Conservation (phyloP, 768 basidiomycete genomes). For the Xanthoconium stramineum region DNA sequence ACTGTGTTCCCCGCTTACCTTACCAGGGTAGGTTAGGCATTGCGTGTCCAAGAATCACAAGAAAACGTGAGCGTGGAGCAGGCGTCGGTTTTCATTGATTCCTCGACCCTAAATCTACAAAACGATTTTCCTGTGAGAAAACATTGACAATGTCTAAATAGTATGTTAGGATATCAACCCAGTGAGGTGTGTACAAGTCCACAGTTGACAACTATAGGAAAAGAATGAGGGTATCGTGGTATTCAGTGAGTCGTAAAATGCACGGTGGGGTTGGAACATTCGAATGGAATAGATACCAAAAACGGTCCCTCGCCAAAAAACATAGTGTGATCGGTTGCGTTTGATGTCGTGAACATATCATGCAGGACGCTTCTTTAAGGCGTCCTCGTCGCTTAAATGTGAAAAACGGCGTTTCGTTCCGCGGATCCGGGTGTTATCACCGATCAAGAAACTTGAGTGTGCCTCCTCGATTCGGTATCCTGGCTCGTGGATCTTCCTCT, state of each 20-base stretch:
- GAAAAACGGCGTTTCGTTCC: constrained; percentile 6
- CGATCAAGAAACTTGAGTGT: constrained; percentile 22
- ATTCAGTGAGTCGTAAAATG: constrained; percentile 30
- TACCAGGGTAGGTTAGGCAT: neutral
- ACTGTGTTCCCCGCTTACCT: constrained; percentile 16
- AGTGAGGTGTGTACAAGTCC: constrained; percentile 23
- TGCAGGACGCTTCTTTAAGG: constrained; percentile 13
- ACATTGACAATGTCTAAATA: constrained; percentile 16
- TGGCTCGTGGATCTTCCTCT: constrained; percentile 57
- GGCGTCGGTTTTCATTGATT: neutral
- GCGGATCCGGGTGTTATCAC: constrained; percentile 20
- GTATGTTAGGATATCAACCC: constrained; percentile 16
- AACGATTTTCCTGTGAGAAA: constrained; percentile 13
- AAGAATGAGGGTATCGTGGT: constrained; percentile 34
- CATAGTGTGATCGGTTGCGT: constrained; percentile 17
- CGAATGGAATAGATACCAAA: constrained; percentile 29
- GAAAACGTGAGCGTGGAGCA: neutral
- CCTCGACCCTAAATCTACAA: constrained; percentile 20
- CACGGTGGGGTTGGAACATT: constrained; percentile 29
- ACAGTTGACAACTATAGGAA: constrained; percentile 26
- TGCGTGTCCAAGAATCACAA: no score
- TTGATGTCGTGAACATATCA: constrained; percentile 27
- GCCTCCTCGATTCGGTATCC: constrained; percentile 14
- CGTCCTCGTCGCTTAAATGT: constrained; percentile 11
- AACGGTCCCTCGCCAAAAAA: constrained; percentile 17